phyloP scores from a whole-genome alignment of 2,329 filamentous ascomycete genomes.

The Trichoderma guizhouense region DNA sequence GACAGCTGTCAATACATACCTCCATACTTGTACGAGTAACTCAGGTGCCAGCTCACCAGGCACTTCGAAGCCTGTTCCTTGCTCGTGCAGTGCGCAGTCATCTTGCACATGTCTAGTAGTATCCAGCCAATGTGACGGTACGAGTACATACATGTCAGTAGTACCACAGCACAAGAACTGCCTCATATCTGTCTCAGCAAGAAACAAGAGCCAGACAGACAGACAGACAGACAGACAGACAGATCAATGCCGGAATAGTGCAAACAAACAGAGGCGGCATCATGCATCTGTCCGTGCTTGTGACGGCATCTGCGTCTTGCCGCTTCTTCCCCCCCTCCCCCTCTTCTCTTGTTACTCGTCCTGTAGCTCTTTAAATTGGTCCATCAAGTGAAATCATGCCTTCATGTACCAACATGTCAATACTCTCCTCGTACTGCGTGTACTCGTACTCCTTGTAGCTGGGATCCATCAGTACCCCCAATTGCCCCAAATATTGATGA shows the following conservation, averaged over 20 bases:
- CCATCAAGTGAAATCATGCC: not conserved
- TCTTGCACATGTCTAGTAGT: not conserved
- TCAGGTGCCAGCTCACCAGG: not conserved
- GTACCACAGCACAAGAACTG: not conserved
- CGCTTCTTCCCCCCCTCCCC: not conserved
- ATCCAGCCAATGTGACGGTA: not conserved
- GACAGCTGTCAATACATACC: not conserved
- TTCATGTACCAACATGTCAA: not conserved
- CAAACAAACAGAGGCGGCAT: not conserved
- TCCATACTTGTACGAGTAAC: not conserved
- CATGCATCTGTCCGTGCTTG: not conserved
- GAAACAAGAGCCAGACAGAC: not conserved
- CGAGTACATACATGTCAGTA: too few species aligned
- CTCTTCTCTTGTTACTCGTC: not conserved
- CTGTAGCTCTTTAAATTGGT: not conserved
- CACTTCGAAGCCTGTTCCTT: not conserved
- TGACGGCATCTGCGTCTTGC: not conserved
- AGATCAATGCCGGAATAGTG: not conserved
- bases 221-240: not conserved
- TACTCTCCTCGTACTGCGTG: not conserved
- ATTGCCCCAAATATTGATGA: not conserved
- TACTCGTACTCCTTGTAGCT: not conserved
- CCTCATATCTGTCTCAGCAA: not conserved
- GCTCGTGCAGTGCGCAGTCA: not conserved
- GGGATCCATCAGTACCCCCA: not conserved